Base-by-base conservation (phyloP, 192 early-diverging fungal species). In the Coemansia reversa region DNA sequence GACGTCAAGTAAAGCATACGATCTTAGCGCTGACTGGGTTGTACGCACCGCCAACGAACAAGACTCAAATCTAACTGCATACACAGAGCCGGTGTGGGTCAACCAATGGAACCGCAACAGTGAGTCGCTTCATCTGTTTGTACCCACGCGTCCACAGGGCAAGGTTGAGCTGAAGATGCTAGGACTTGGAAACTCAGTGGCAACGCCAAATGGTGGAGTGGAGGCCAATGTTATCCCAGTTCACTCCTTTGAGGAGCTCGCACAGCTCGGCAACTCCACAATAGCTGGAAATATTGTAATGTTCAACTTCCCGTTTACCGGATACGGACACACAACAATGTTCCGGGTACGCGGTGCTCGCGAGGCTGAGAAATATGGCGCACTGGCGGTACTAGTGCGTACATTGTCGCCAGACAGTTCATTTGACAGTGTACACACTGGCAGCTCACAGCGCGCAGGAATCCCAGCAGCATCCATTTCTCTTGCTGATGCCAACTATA, bases 381-480 rank as follows among this genome's bases (percentile, higher is more conserved):
- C 86, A 6, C 63, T 74, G 3, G 86, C 79, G 0, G 83, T 82
- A 7, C 63, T 87, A 14, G 81, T 87, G 4, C 80, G 83, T 4
- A 82, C 86, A 5, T 59, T 84, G 25, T 58, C 77, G 25, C 77
- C 77, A 5, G 79, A 75, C 66, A 69, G 76, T 9, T 74, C 83
- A 14, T 68, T 85, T 29, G 62, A 69, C 20, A 72, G 82, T 27
- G 76, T 83, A n/a, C 86, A 87, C 51, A 85, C 86, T 5, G 86
- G 86, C 16, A 75, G 54, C 65, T 82, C 83, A 45, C 11, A 29
- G 8, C 67, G 76, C 3, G 78, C 83, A 24, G 57, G 50, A 8
- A 87, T 87, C 56, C 86, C 86, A 4, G 83, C 83, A 0, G 86
- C 84, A 2, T 72, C 86, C 19, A 67, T 87, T 39, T 79, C 81